Evolutionary conservation across 352 stramenopile species (phyloP).

Genomic region (Phytopythium delawarense): DNA sequence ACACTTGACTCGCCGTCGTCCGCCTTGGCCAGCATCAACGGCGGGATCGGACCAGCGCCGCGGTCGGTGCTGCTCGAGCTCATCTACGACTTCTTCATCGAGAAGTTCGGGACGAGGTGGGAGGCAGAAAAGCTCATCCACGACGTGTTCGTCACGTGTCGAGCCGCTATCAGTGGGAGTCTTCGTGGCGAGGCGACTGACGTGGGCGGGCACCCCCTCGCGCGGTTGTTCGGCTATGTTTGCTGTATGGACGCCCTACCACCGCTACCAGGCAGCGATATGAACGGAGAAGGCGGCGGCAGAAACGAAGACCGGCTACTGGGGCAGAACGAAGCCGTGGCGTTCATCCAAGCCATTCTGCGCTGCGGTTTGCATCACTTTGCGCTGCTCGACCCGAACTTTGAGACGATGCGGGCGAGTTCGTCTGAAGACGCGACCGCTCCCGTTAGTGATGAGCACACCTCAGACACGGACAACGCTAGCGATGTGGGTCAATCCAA

Average conservation of each 20-base stretch:
- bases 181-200: neutral
- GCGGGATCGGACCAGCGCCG: conserved; percentile 48
- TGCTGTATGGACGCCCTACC: conserved; percentile 46
- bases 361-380: conserved; percentile 62
- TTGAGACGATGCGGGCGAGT: neutral
- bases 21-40: conserved; percentile 33
- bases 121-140: conserved; percentile 81
- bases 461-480: neutral
- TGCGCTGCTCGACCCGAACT: conserved; percentile 32
- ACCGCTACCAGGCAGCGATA: neutral
- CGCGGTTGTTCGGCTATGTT: conserved; percentile 61
- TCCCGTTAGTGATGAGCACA: neutral
- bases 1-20: neutral
- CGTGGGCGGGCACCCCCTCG: conserved; percentile 23
- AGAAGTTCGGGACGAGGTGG: conserved; percentile 59
- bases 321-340: conserved; percentile 63
- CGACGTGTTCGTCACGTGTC: conserved; percentile 80
- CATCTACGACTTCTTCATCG: conserved; percentile 73
- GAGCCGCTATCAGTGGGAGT: conserved; percentile 25
- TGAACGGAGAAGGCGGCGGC: neutral
- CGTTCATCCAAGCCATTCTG: conserved; percentile 54
- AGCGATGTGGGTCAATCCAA: neutral
- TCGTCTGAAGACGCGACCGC: neutral
- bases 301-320: conserved; percentile 44
- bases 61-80: conserved; percentile 66